phyloP scores from a whole-genome alignment of 768 basidiomycete species.

The Hortiboletus flavorubellus region DNA sequence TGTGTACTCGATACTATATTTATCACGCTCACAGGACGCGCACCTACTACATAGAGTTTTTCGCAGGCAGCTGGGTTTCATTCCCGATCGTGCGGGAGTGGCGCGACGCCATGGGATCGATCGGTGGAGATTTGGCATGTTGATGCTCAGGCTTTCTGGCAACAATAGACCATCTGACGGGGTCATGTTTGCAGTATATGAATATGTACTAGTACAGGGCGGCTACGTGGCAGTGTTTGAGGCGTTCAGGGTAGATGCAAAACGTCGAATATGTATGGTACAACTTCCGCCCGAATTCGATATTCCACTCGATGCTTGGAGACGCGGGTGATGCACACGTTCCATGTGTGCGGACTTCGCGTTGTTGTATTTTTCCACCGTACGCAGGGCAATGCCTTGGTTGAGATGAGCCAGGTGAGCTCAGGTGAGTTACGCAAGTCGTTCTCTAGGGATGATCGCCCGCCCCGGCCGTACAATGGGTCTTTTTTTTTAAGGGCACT shows the following conservation, averaged over 20 bases:
- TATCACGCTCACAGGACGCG: conserved; percentile 8
- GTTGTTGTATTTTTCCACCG: neutral
- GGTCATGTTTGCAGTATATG: neutral
- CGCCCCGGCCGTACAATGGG: too few species aligned
- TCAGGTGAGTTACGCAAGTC: too few species aligned
- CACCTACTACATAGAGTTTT: conserved; percentile 15
- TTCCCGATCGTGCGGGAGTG: neutral
- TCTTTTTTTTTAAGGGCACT: too few species aligned
- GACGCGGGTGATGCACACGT: neutral
- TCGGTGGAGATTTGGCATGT: conserved; percentile 1
- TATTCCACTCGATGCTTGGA: neutral
- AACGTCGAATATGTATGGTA: neutral
- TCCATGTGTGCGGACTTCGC: neutral
- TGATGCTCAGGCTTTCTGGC: too few species aligned
- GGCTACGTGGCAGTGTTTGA: neutral
- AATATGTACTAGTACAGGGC: neutral
- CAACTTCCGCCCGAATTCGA: neutral
- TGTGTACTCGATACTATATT: conserved; percentile 24
- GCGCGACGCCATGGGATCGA: conserved; percentile 3
- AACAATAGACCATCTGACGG: neutral
- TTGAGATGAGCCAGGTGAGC: too few species aligned
- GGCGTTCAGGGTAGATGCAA: conserved; percentile 2
- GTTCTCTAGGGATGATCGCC: too few species aligned
- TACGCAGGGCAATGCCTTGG: too few species aligned
- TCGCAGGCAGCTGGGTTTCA: neutral